Base-by-base conservation (phyloP, 2,329 filamentous ascomycete species). In the Cladosporium sp. region DNA sequence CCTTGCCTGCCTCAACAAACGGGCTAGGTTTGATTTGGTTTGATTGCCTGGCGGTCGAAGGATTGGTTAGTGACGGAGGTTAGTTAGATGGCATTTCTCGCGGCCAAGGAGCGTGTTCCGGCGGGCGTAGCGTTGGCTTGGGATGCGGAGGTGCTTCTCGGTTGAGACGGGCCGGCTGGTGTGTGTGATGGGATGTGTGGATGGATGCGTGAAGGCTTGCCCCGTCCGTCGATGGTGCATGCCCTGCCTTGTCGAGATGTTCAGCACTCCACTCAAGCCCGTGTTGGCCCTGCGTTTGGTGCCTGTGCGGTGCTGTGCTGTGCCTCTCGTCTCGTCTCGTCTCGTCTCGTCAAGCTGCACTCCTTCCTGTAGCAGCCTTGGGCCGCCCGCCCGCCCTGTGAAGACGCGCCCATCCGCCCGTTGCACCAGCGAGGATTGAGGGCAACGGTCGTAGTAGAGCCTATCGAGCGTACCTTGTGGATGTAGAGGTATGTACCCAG, bases 91-190 rank as follows among this genome's bases (percentile, higher is more conserved):
- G 28, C 52, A 55, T n/a, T 55, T 55, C 28, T 21, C 41, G 30
- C 28, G 55, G 34, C 32, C 55, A 24, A 58, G 55, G 55, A 41
- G 32, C 14, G n/a, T 15, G n/a, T 24, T 58, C 55, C 34, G 34
- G 32, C 32, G 34, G 32, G n/a, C 24, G 32, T 38, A 58, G 55
- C 55, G 55, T 36, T 32, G n/a, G 55, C 30, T 34, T 24, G 32
- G 32, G 55, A 58, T 59, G 57, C 57, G 57, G 57, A 59, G 57
- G 41, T 59, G 36, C 21, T 59, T 59, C 38, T 59, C 57, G 57
- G 57, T 59, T 59, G 57, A 59, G 57, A 47, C 57, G 57, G 57
- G 57, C 57, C 57, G 57, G 30, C 28, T 38, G 34, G 26, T 47
- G 57, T 47, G 24, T 59, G 57, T 59, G 57, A 47, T 26, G 21